phyloP scores from a whole-genome alignment of 192 early-diverging fungal species.

The Diversispora epigaea region DNA sequence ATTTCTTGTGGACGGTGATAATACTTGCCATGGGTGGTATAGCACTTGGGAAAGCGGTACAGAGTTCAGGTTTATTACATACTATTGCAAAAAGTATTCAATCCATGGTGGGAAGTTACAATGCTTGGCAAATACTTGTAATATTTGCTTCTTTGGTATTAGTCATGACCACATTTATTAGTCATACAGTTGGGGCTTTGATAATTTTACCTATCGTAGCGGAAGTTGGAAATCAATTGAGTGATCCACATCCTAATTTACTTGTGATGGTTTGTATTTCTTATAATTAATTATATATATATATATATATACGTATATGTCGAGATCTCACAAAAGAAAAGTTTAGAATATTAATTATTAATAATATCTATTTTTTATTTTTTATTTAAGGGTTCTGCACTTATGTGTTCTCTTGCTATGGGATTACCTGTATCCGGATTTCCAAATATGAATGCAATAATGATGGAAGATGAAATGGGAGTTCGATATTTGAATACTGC shows the following conservation, averaged over 20 bases:
- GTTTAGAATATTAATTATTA: not conserved
- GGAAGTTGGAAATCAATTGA: slow-evolving; percentile 67
- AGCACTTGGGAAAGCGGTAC: slow-evolving; percentile 88
- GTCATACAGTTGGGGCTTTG: slow-evolving; percentile 92
- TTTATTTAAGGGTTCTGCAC: slow-evolving; percentile 55
- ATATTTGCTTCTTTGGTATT: slow-evolving; percentile 79
- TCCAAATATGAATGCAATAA: slow-evolving; percentile 97
- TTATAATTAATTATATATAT: not conserved
- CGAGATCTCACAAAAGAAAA: not conserved
- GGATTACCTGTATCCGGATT: slow-evolving; percentile 91
- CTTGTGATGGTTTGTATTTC: slow-evolving; percentile 69
- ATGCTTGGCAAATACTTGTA: slow-evolving; percentile 70
- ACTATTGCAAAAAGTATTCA: slow-evolving; percentile 76
- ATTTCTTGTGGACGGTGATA: slow-evolving; percentile 91
- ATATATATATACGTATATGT: not conserved
- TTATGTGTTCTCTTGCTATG: slow-evolving; percentile 90
- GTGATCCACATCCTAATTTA: slow-evolving; percentile 57
- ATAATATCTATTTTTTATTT: not conserved
- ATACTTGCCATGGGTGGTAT: slow-evolving; percentile 94
- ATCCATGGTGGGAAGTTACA: slow-evolving; percentile 58
- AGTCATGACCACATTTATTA: slow-evolving; percentile 88
- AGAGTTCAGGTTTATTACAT: slow-evolving; percentile 79
- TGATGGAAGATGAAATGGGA: slow-evolving; percentile 86
- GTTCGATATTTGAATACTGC: slow-evolving; percentile 74
- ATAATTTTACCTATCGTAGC: slow-evolving; percentile 96